Conservation (phyloP, 2,329 filamentous ascomycete genomes). For the Fusarium sp. region DNA sequence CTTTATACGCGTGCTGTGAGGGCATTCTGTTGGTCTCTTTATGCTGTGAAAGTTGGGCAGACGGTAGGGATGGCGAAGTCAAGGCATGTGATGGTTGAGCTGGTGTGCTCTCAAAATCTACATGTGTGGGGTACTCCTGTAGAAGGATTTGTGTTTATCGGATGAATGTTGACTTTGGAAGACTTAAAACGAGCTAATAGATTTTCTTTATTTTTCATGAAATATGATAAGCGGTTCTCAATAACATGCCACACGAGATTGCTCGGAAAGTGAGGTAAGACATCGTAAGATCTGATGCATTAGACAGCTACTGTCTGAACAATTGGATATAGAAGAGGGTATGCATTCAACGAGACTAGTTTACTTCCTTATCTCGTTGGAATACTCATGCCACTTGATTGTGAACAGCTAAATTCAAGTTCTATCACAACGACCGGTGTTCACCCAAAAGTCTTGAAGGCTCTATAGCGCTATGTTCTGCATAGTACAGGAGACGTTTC, state of each 20-base stretch:
- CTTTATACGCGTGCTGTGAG: background rate
- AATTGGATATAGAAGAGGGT: background rate
- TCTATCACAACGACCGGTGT: background rate
- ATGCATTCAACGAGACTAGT: background rate
- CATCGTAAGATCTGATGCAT: background rate
- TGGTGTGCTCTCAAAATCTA: constrained; percentile 10
- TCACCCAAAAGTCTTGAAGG: background rate
- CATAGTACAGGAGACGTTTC: background rate
- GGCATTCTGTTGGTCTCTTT: background rate
- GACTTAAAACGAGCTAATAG: constrained; percentile 44
- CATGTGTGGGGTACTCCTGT: constrained; percentile 5
- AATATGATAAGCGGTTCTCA: background rate
- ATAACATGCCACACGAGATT: background rate
- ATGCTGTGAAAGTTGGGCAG: background rate
- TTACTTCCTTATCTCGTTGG: background rate
- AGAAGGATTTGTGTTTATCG: constrained; percentile 28
- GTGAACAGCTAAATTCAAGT: background rate
- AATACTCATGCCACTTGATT: background rate
- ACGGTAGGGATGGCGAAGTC: background rate
- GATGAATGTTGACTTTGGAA: constrained; percentile 31
- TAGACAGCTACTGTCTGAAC: background rate
- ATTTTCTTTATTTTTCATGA: constrained; percentile 37
- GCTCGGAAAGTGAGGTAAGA: background rate
- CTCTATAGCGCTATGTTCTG: background rate
- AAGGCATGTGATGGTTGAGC: constrained; percentile 17